Evolutionary conservation across 163 green algal species (phyloP).

Genomic region (Scenedesmus sp.): DNA sequence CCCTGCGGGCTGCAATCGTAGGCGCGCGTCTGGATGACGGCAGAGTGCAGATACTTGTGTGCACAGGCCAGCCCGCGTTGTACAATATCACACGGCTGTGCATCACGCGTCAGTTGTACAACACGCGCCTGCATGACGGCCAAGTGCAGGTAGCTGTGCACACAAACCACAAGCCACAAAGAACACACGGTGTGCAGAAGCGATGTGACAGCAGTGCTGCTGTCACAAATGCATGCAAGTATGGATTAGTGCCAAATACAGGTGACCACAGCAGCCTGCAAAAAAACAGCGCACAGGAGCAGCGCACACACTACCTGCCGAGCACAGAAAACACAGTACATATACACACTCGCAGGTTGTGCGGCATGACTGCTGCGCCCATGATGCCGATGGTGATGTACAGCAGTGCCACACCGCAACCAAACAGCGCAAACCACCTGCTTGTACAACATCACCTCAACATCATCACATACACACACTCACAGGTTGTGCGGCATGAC

Average conservation of each 20-base stretch:
- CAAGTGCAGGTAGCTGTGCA: slow-evolving; percentile 73
- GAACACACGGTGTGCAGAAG: no score
- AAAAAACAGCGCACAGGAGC: neutral
- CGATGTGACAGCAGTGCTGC: slow-evolving; percentile 26
- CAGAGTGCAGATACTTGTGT: slow-evolving; percentile 73
- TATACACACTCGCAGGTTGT: neutral
- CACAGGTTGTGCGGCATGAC: slow-evolving; percentile 90
- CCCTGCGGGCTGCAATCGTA: slow-evolving; percentile 63
- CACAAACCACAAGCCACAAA: no score
- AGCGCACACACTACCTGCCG: neutral
- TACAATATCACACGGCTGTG: slow-evolving; percentile 48
- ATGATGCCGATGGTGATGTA: no score
- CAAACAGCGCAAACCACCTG: no score
- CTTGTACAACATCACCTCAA: neutral
- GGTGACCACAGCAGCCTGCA: slow-evolving; percentile 49
- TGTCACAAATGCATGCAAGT: slow-evolving; percentile 65
- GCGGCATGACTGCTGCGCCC: neutral
- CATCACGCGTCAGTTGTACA: slow-evolving; percentile 57
- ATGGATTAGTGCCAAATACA: slow-evolving; percentile 77
- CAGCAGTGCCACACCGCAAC: no score
- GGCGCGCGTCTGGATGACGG: slow-evolving; percentile 72
- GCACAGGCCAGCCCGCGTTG: no score
- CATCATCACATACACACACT: neutral
- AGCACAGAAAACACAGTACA: neutral
- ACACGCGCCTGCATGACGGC: slow-evolving; percentile 71